phyloP scores from a whole-genome alignment of 192 early-diverging fungal genomes.

The Umbelopsis vinacea region DNA sequence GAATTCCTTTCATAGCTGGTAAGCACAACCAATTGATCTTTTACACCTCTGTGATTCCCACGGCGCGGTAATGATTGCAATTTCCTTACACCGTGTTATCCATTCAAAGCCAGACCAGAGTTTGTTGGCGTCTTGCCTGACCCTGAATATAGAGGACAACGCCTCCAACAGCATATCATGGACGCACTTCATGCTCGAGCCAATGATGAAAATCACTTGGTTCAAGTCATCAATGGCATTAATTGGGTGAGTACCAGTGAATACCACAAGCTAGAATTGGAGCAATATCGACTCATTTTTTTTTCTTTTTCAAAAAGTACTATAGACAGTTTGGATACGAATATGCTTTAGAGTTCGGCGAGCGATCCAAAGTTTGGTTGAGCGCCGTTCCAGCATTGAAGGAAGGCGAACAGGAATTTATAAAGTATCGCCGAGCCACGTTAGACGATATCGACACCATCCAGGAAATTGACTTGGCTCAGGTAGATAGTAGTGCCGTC shows the following conservation, averaged over 20 bases:
- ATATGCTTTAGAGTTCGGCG: not conserved
- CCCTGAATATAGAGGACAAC: conserved; percentile 3
- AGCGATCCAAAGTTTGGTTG: not conserved
- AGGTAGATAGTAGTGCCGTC: not conserved
- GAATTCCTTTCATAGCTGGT: conserved; percentile 2
- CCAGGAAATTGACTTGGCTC: not conserved
- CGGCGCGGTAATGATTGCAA: not conserved
- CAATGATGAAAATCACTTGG: not conserved
- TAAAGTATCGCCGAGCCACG: not conserved
- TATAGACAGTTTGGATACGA: conserved; percentile 19
- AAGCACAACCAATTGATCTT: not conserved
- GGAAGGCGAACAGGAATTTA: not conserved
- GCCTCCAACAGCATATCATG: conserved; percentile 13
- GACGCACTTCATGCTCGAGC: conserved; percentile 4
- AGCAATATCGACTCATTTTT: not conserved
- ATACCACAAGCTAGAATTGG: not conserved
- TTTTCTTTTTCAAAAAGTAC: not conserved
- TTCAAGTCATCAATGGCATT: conserved; percentile 8
- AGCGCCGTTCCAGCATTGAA: not conserved
- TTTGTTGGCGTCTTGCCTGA: conserved; percentile 8
- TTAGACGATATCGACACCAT: conserved; percentile 2
- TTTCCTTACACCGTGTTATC: not conserved
- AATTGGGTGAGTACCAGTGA: not conserved
- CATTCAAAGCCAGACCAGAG: not conserved
- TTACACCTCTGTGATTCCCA: not conserved